These are phyloP conservation scores for Agarophyton chilense DNA, from an alignment of 23 red algal species.

Conservation along the genomic window DNA sequence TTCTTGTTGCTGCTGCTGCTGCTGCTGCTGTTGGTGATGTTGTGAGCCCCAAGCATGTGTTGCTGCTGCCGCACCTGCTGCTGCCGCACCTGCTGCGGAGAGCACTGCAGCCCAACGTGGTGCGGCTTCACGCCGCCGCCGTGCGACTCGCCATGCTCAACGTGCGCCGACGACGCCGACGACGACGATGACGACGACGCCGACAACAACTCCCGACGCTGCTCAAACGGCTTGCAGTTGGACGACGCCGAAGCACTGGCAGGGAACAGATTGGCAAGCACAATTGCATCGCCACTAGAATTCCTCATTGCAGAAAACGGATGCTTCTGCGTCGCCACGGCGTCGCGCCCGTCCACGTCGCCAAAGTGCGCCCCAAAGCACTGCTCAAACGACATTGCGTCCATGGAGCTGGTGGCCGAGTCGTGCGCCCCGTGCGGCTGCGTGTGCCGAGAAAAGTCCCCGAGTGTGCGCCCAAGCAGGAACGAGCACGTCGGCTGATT, in stretches of 20 bases:
- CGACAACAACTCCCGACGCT: neutral
- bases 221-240: neutral
- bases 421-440: neutral
- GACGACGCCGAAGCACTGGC: neutral
- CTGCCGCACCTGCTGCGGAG: neutral
- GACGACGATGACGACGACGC: no score
- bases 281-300: neutral
- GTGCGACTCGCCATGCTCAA: neutral
- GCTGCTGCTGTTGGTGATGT: no score
- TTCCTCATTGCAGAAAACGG: conserved; percentile 14
- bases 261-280: neutral
- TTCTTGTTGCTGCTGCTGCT: no score
- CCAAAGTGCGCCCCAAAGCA: neutral
- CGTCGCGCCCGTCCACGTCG: neutral
- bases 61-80: no score
- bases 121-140: neutral
- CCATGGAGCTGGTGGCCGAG: neutral
- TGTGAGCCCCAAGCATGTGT: no score
- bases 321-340: neutral
- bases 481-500: conserved; percentile 15
- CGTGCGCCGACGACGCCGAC: no score
- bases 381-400: neutral
- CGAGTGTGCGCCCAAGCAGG: conserved; percentile 13
- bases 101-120: neutral
- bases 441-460: conserved; percentile 9